phyloP scores from a whole-genome alignment of 1,284 basidiomycete genomes.

The Trichosporon asahii region DNA sequence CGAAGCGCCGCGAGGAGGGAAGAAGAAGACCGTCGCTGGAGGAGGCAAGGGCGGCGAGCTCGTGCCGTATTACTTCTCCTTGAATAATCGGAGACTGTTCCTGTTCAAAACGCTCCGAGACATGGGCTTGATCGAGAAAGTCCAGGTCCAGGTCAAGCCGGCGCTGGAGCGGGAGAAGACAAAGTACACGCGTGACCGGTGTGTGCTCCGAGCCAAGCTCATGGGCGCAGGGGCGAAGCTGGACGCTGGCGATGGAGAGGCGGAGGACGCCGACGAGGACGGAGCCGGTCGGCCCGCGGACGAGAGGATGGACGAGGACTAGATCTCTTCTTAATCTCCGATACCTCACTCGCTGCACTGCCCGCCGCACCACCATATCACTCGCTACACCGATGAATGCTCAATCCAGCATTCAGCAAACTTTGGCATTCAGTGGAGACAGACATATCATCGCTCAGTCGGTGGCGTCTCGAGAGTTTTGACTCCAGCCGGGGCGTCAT shows the following conservation, averaged over 20 bases:
- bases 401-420: not conserved
- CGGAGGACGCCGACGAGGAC: slow-evolving; percentile 4
- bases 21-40: not conserved
- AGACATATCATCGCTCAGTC: not conserved
- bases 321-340: not conserved
- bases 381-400: not conserved
- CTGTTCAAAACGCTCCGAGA: slow-evolving; percentile 23
- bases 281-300: not conserved
- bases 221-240: slow-evolving; percentile 22
- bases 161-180: slow-evolving; percentile 23
- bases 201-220: slow-evolving; percentile 20
- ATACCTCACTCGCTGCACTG: not conserved
- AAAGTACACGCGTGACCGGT: slow-evolving; percentile 23
- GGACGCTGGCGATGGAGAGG: slow-evolving; percentile 2
- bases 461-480: not conserved
- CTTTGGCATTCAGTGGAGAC: not conserved
- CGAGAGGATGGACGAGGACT: slow-evolving; percentile 6
- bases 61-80: slow-evolving; percentile 24
- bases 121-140: slow-evolving; percentile 16
- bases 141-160: slow-evolving; percentile 25
- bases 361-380: no score
- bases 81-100: slow-evolving; percentile 23
- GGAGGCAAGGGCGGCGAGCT: not conserved
- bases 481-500: not conserved
- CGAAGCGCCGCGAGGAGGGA: not conserved